These are phyloP conservation scores for Trametes elegans DNA, from an alignment of 768 basidiomycete species.

Conservation along the genomic window DNA sequence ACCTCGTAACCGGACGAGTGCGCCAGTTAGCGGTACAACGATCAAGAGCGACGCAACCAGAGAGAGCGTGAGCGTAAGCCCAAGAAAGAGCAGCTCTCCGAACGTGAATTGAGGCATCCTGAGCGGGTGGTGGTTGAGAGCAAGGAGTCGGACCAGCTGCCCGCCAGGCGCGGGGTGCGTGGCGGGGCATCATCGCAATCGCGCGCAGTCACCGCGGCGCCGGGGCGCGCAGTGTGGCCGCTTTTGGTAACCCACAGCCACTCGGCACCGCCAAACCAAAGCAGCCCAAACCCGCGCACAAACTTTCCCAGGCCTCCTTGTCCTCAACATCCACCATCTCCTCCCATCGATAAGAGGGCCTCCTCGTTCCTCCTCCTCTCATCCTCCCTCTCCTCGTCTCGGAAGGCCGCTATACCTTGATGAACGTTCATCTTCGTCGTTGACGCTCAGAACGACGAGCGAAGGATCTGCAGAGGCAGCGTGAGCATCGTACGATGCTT, in stretches of 20 bases:
- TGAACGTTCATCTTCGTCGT: too few relatives aligned
- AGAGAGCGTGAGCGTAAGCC: constrained; percentile 49
- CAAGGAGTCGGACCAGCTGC: constrained; percentile 1
- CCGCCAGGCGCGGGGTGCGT: too few relatives aligned
- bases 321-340: constrained; percentile 30
- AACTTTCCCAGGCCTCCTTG: constrained; percentile 25
- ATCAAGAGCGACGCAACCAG: constrained; percentile 61
- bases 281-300: constrained; percentile 16
- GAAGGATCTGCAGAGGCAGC: too few relatives aligned
- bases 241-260: constrained; percentile 13
- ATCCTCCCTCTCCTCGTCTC: background rate
- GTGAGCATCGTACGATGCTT: too few relatives aligned
- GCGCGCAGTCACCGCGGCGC: background rate
- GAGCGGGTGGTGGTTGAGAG: constrained; percentile 20
- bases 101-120: constrained; percentile 18
- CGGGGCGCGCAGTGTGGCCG: constrained; percentile 7
- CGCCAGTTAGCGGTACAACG: constrained; percentile 46
- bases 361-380: background rate
- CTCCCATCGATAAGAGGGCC: constrained; percentile 15
- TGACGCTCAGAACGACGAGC: too few relatives aligned
- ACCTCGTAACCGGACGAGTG: constrained; percentile 74
- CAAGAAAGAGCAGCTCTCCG: constrained; percentile 32
- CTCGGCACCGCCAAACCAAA: constrained; percentile 19
- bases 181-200: background rate
- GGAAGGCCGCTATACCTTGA: too few relatives aligned